These are phyloP conservation scores for Candida tibetensis DNA, from an alignment of 805 yeast genomes.

Conservation along the genomic window DNA sequence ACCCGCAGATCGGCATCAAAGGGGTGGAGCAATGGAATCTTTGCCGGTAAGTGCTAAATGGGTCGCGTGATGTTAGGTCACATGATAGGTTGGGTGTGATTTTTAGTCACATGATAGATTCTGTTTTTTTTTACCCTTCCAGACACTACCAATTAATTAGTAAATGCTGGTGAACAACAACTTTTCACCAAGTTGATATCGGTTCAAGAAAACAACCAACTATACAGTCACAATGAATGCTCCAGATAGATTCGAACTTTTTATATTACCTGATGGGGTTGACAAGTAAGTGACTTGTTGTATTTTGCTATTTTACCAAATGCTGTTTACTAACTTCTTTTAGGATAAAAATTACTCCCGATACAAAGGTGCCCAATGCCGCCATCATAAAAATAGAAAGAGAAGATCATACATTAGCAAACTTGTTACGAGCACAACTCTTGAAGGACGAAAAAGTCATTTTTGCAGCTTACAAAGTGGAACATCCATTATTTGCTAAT, in stretches of 20 bases:
- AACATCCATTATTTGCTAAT: slow-evolving; percentile 95
- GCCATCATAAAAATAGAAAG: slow-evolving; percentile 90
- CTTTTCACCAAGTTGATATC: too few species aligned
- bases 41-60: too few species aligned
- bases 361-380: slow-evolving; percentile 92
- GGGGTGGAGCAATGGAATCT: too few species aligned
- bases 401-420: slow-evolving; percentile 97
- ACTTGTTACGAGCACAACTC: slow-evolving; percentile 80
- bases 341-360: slow-evolving; percentile 83
- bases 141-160: too few species aligned
- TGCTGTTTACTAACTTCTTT: slow-evolving; percentile 3
- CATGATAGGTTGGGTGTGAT: too few species aligned
- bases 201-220: too few species aligned
- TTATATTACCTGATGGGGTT: slow-evolving; percentile 95
- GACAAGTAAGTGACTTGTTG: slow-evolving; percentile 77
- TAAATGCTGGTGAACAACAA: neutral
- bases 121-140: too few species aligned
- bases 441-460: slow-evolving; percentile 85
- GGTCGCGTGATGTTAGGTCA: neutral
- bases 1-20: too few species aligned
- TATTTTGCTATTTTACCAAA: too few species aligned
- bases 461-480: slow-evolving; percentile 96
- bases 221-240: slow-evolving; percentile 80
- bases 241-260: slow-evolving; percentile 97
- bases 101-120: too few species aligned